Base-by-base conservation (phyloP, 2,329 filamentous ascomycete genomes). In the Clarireedia paspali region DNA sequence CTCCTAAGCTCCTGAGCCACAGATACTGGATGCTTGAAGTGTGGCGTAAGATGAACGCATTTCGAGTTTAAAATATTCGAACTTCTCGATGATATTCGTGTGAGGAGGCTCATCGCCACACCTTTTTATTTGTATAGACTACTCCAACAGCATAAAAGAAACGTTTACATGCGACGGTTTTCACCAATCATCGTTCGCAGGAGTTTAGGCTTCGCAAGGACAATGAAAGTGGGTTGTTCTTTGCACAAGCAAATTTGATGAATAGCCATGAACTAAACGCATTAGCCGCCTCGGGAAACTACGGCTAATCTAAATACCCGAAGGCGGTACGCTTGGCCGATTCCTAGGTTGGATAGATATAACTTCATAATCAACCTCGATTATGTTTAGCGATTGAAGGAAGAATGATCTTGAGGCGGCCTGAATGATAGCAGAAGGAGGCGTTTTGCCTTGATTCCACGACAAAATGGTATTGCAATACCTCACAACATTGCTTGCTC, bases 401-500 rank as follows among this genome's bases (percentile, higher is more conserved):
- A 56, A 64, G 53, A 57, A 67, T 66, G 62, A 65, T 65, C 55
- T 50, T 62, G 50, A 50, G 62, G 51, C 58, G 26, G 23, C 48
- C 17, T 12, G 40, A 38, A 40, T 57, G 46, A 58, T 58, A 60
- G 34, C 10, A 50, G 20, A 53, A 23, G 20, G 61, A 64, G 64
- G 40, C 40, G 62, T 46, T 26, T 61, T 50, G 61, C 63, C 62
- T 60, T 56, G 20, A 15, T 53, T 3, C 36, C 3, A 56, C 14
- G 47, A 49, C 46, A 65, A 20, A 23, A 64, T 66, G 60, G 50
- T 55, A 23, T 52, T 42, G 36, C 57, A 55, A 26, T 36, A 62
- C 36, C 39, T 60, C 17, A 58, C 36, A 47, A 36, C 57, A 2
- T 44, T 64, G 38, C 55, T 63, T 14, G n/a, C 63, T 4, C 51